A percentile compares a stretch with the other conserved stretches of the same genome.
Conservation (phyloP, 1,139 yeast genomes). For the Geotrichum phurueaensis region DNA sequence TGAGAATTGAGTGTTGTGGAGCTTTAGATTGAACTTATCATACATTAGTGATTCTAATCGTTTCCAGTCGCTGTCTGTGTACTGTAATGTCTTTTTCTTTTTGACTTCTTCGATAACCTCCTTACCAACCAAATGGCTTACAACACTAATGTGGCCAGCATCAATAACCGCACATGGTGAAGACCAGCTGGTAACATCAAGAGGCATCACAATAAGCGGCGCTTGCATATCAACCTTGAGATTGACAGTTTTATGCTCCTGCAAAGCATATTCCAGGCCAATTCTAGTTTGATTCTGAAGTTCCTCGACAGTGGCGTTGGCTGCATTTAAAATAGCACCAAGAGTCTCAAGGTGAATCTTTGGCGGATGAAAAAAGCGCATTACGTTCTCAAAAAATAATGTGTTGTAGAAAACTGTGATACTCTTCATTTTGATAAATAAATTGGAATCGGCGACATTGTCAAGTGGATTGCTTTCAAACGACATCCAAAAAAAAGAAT, state of each 20-base stretch:
- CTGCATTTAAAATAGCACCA: conserved; percentile 89
- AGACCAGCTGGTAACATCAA: conserved; percentile 70
- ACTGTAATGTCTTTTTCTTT: conserved; percentile 54
- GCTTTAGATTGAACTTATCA: conserved; percentile 70
- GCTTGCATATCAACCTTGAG: conserved; percentile 86
- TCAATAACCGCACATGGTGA: conserved; percentile 90
- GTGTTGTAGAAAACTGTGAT: conserved; percentile 88
- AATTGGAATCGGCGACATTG: conserved; percentile 70
- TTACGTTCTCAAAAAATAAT: conserved; percentile 67
- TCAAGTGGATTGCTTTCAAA: conserved; percentile 86
- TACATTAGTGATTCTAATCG: conserved; percentile 75
- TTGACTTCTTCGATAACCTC: conserved; percentile 66
- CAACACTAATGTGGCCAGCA: conserved; percentile 89
- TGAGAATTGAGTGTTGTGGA: conserved; percentile 82
- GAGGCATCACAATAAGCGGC: conserved; percentile 83
- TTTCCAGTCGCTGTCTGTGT: conserved; percentile 67
- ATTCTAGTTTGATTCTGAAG: conserved; percentile 82
- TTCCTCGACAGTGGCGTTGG: conserved; percentile 92
- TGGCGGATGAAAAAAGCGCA: conserved; percentile 79
- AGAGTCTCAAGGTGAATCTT: conserved; percentile 79
- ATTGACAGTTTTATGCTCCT: conserved; percentile 87
- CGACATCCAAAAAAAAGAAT: conserved; percentile 74
- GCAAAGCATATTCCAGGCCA: conserved; percentile 88
- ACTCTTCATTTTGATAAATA: conserved; percentile 71
- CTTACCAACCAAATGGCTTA: conserved; percentile 74